A percentile compares a stretch with the other conserved stretches of the same genome.
Evolutionary conservation across 306 rosid species (phyloP).

Genomic region (Begonia fuchsioides): DNA sequence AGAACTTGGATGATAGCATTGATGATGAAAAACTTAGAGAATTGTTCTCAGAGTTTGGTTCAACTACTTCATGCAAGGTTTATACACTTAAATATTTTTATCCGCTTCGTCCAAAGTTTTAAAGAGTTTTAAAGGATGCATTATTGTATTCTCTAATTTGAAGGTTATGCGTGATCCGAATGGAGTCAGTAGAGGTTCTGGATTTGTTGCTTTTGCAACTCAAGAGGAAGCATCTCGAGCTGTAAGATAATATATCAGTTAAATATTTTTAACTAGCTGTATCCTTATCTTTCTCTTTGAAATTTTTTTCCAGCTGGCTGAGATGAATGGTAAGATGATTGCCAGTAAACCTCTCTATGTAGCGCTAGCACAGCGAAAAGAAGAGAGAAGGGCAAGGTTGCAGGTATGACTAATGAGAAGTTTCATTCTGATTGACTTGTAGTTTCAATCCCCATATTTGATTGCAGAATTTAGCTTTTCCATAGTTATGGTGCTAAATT

Average conservation of each 20-base stretch:
- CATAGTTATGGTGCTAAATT: no score
- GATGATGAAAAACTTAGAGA: slow-evolving; percentile 2
- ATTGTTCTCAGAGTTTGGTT: background rate
- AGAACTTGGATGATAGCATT: slow-evolving; percentile 1
- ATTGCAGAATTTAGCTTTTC: no score
- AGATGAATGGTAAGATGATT: background rate
- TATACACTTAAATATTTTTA: background rate
- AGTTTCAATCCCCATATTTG: no score
- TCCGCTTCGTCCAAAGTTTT: background rate
- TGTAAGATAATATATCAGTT: background rate
- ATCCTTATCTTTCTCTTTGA: background rate
- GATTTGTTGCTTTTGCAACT: background rate
- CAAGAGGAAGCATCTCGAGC: slow-evolving; percentile 1
- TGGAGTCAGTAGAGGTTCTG: slow-evolving; percentile 1
- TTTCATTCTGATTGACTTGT: no score
- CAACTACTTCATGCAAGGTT: slow-evolving; percentile 1
- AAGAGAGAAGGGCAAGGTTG: background rate
- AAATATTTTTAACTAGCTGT: background rate
- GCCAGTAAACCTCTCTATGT: background rate
- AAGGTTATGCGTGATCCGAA: background rate
- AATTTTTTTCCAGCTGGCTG: background rate
- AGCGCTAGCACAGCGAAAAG: background rate
- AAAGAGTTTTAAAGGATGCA: background rate
- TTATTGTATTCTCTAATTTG: background rate
- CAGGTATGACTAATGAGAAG: slow-evolving; percentile 1